Evolutionary conservation across 306 rosid species (phyloP).

Genomic region (Cajanus cajan): DNA sequence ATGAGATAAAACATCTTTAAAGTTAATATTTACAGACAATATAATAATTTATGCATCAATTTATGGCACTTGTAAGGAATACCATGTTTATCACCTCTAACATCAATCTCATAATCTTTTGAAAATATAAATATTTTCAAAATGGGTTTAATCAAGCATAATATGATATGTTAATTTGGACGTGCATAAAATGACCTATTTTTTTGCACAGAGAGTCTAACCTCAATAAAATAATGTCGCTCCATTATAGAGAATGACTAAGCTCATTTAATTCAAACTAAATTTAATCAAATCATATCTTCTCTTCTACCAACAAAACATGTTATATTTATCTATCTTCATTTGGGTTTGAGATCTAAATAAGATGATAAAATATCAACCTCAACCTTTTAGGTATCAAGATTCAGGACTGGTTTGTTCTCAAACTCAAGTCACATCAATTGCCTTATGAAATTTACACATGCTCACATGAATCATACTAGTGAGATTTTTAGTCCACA

Average conservation of each 20-base stretch:
- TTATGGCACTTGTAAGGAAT: not conserved
- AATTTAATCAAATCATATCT: not conserved
- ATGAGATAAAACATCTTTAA: not conserved
- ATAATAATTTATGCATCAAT: not conserved
- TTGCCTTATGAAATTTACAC: not conserved
- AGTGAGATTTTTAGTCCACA: not conserved
- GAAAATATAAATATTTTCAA: not conserved
- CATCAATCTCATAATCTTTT: constrained; percentile 4
- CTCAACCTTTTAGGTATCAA: not conserved
- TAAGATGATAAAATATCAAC: not conserved
- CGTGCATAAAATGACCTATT: not conserved
- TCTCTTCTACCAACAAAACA: not conserved
- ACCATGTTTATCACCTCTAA: not conserved
- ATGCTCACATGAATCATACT: not conserved
- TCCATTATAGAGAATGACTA: not conserved
- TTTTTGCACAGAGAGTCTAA: not conserved
- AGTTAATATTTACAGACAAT: not conserved
- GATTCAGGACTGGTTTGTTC: not conserved
- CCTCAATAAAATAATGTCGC: not conserved
- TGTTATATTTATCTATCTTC: not conserved
- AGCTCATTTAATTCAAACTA: not conserved
- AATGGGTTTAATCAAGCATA: not conserved
- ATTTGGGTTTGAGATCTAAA: not conserved
- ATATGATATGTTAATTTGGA: not conserved
- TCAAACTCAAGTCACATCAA: not conserved